A percentile compares a stretch with the other conserved stretches of the same genome.
Conservation (phyloP, 1,139 yeast genomes). For the Pichia cactophila region DNA sequence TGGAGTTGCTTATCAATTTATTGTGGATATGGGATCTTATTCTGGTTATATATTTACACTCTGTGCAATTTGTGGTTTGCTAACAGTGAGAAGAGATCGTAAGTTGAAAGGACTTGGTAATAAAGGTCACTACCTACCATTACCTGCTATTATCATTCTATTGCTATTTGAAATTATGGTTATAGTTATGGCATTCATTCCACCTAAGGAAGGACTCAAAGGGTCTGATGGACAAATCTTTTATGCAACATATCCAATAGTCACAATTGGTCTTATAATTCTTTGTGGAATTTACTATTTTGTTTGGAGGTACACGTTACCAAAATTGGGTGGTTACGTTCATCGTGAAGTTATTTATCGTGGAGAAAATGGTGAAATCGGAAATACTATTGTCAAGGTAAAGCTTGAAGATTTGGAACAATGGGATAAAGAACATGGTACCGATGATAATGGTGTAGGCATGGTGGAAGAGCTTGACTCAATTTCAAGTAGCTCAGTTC, state of each 20-base stretch:
- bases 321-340: constrained; percentile 30
- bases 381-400: constrained; percentile 36
- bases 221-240: constrained; percentile 34
- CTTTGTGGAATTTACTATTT: constrained; percentile 31
- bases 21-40: constrained; percentile 30
- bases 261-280: constrained; percentile 29
- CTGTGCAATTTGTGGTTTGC: constrained; percentile 32
- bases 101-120: constrained; percentile 31
- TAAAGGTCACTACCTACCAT: constrained; percentile 27
- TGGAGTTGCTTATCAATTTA: constrained; percentile 41
- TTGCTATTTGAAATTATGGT: constrained; percentile 32
- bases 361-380: constrained; percentile 34
- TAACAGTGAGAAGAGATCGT: constrained; percentile 32
- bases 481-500: background rate
- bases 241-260: constrained; percentile 27
- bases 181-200: constrained; percentile 35
- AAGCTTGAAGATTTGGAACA: constrained; percentile 27
- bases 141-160: constrained; percentile 29
- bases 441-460: constrained; percentile 12
- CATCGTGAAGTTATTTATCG: constrained; percentile 30
- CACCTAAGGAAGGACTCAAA: constrained; percentile 31
- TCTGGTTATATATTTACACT: constrained; percentile 33
- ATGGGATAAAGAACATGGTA: constrained; percentile 28
- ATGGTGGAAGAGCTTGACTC: background rate
- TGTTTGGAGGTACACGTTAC: constrained; percentile 34